A percentile compares a stretch with the other conserved stretches of the same genome.
Evolutionary conservation across 768 basidiomycete species (phyloP).

Genomic region (Naganishia antarctica): DNA sequence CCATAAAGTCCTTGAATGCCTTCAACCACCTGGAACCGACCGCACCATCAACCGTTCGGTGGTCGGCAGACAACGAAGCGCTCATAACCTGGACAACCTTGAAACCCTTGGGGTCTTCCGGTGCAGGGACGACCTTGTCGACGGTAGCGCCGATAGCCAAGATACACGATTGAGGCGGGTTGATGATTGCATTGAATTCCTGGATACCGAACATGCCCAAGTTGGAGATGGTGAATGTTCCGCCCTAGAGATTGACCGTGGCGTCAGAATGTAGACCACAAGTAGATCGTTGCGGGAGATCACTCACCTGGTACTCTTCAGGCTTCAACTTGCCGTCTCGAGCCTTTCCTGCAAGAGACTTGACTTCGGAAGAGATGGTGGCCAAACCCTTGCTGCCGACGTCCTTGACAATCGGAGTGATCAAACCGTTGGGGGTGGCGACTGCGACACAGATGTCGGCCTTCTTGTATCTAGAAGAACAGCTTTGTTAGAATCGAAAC

Average conservation of each 20-base stretch:
- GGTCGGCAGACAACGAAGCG: conserved; percentile 89
- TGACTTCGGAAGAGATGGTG: conserved; percentile 84
- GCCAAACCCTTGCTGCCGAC: conserved; percentile 88
- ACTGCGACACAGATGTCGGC: conserved; percentile 97
- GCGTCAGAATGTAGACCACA: no score
- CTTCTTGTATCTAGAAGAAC: conserved; percentile 72
- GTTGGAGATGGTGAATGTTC: conserved; percentile 98
- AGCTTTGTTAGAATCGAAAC: conserved; percentile 12
- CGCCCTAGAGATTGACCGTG: conserved; percentile 58
- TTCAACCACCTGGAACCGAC: conserved; percentile 86
- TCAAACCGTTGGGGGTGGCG: conserved; percentile 88
- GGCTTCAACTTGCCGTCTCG: conserved; percentile 94
- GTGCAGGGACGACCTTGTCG: conserved; percentile 78
- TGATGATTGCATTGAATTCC: conserved; percentile 97
- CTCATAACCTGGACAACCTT: conserved; percentile 90
- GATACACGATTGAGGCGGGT: conserved; percentile 95
- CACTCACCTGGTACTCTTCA: conserved; percentile 77
- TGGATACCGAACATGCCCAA: conserved; percentile 91
- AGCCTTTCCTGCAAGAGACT: conserved; percentile 87
- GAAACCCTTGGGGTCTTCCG: conserved; percentile 88
- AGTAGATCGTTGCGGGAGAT: no score
- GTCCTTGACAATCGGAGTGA: conserved; percentile 95
- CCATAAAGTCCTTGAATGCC: conserved; percentile 91
- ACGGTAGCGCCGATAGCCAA: conserved; percentile 86
- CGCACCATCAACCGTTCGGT: conserved; percentile 93